Evolutionary conservation across 495 filamentous ascomycete genomes (phyloP), one percentile per base, ranked within the genome.

Genomic region (Tetracladium marchalianum): DNA sequence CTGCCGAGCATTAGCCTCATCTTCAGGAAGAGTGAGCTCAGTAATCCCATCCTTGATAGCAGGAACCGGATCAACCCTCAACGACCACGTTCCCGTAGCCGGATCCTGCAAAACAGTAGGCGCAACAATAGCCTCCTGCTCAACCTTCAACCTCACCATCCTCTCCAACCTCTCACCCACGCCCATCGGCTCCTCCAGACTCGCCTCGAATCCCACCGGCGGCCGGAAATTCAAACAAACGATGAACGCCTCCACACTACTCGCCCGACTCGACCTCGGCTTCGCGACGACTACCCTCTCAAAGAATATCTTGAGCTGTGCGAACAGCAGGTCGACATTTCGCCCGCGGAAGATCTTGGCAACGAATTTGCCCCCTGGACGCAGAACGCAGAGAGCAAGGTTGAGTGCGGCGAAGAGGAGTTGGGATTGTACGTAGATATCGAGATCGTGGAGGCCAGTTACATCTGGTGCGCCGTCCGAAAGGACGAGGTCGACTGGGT

Each of bases 391-490:
- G 9, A 95, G 71, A 8, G 92, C 86, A 1, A 98, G 78, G 60
- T 95, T 95, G 12, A 98, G 74, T 0, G 92, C 92, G 1, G 90
- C 84, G 61, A 89, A 94, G 43, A 98, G 82, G 15, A 98, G 77
- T 64, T 96, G 90, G 3, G 86, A 87, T 64, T 98, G 92, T 13
- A 98, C 84, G 62, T 97, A 97, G 55, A 96, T 96, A 62, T 98
- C 92, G 7, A 98, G 74, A 64, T 98, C 92, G 61, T 98, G 92
- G 3, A 98, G 70, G 17, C 92, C 92, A 0, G 92, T 98, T 33
- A 97, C 93, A 59, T 98, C 92, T 7, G 92, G 92, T 1, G 92
- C 92, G 33, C 92, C 92, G 54, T 98, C 92, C 41, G 85, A 92
- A 44, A 98, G 75, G 24, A 98, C 90, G 4, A 98, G 77, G 56